phyloP scores from a whole-genome alignment of 192 early-diverging fungal genomes.

The Tieghemiomyces parasiticus region DNA sequence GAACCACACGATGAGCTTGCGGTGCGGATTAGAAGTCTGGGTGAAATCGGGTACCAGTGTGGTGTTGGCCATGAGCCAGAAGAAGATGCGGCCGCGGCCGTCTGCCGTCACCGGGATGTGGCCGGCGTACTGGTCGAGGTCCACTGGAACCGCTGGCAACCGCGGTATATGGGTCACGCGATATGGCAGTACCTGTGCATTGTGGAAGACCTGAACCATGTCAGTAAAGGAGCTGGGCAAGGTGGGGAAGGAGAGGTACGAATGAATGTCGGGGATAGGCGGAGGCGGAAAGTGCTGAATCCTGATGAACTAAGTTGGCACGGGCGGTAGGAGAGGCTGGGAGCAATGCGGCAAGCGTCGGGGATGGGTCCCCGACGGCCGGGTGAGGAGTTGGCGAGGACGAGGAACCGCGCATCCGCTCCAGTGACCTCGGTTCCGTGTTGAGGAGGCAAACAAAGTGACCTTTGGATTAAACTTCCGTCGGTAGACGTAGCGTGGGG shows the following conservation, averaged over 20 bases:
- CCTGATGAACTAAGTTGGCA: too few species aligned
- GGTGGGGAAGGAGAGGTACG: not conserved
- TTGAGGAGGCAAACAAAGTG: too few species aligned
- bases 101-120: slow-evolving; percentile 20
- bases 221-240: too few species aligned
- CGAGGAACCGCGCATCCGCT: too few species aligned
- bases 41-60: slow-evolving; percentile 10
- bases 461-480: too few species aligned
- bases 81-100: slow-evolving; percentile 27
- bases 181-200: not conserved
- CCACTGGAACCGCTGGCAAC: not conserved
- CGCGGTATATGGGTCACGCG: not conserved
- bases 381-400: too few species aligned
- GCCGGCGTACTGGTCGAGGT: slow-evolving; percentile 10
- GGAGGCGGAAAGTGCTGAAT: too few species aligned
- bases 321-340: too few species aligned
- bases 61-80: slow-evolving; percentile 30
- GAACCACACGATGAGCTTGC: slow-evolving; percentile 37
- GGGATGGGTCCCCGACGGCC: too few species aligned
- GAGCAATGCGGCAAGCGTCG: too few species aligned
- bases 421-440: too few species aligned
- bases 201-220: slow-evolving; percentile 1
- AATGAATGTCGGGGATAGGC: not conserved
- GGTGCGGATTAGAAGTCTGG: slow-evolving; percentile 12
- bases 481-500: too few species aligned